These are phyloP conservation scores for Chlamydomonas applanata DNA, from an alignment of 139 green algal genomes.

Conservation along the genomic window DNA sequence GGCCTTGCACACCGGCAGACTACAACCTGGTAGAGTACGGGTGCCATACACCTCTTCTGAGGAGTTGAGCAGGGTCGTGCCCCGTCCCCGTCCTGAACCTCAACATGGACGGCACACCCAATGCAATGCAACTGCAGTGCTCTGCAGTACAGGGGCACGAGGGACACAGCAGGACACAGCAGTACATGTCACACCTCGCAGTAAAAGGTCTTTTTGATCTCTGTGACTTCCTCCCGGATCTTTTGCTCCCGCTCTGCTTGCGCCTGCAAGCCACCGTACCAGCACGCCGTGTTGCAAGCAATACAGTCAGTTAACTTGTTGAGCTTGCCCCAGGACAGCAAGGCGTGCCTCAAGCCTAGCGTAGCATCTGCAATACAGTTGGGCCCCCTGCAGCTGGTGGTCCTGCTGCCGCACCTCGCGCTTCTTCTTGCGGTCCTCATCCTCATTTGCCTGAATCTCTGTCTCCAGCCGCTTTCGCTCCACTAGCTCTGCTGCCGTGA, in stretches of 20 bases:
- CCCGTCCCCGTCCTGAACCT: too few species aligned
- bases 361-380: not conserved
- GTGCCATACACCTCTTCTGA: too few species aligned
- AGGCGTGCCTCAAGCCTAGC: too few species aligned
- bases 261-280: slow-evolving; percentile 45
- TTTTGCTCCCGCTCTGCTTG: slow-evolving; percentile 62
- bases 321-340: too few species aligned
- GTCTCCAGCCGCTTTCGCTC: slow-evolving; percentile 69
- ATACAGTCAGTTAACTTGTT: slow-evolving; percentile 1
- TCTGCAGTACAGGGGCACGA: too few species aligned
- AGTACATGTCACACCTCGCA: slow-evolving; percentile 67
- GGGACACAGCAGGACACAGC: not conserved
- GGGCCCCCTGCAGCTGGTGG: not conserved
- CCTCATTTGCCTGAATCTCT: slow-evolving; percentile 84
- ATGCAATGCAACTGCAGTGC: too few species aligned
- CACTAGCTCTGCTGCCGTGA: slow-evolving; percentile 71
- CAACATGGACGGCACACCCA: too few species aligned
- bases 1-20: too few species aligned
- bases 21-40: too few species aligned
- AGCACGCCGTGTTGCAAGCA: not conserved
- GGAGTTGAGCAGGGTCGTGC: too few species aligned
- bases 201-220: slow-evolving; percentile 75
- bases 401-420: slow-evolving; percentile 58
- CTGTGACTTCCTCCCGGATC: slow-evolving; percentile 70
- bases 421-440: slow-evolving; percentile 51